Evolutionary conservation across 768 basidiomycete species (phyloP).

Genomic region (Phaeotremella fagi): DNA sequence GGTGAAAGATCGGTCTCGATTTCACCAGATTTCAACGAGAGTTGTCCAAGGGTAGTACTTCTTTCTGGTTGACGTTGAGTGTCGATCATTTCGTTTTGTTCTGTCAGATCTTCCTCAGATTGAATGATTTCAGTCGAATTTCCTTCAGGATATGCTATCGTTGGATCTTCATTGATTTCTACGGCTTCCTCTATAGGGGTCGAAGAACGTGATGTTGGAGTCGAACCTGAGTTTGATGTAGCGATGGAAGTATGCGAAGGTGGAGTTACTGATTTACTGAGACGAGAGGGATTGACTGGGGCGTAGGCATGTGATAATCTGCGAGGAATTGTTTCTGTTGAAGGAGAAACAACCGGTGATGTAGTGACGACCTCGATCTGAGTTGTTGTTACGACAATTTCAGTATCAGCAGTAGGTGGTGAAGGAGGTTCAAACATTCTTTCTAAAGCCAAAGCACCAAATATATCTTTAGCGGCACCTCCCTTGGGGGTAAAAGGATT

Average conservation of each 20-base stretch:
- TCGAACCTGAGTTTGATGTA: conserved; percentile 10
- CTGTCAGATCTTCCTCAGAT: not conserved
- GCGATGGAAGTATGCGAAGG: conserved; percentile 11
- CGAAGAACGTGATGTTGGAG: not conserved
- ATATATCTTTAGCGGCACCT: conserved; percentile 22
- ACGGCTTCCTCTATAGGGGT: not conserved
- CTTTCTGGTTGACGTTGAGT: not conserved
- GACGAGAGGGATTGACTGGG: conserved; percentile 37
- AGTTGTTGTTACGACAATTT: too few species aligned
- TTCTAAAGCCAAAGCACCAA: conserved; percentile 58
- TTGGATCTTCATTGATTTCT: not conserved
- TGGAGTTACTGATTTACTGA: conserved; percentile 45
- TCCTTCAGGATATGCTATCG: not conserved
- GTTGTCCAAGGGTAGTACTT: not conserved
- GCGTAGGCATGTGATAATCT: conserved; percentile 42
- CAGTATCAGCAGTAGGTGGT: conserved; percentile 54
- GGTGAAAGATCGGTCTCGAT: conserved; percentile 33
- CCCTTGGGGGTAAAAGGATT: conserved; percentile 24
- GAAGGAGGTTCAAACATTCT: conserved; percentile 92
- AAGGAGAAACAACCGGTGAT: conserved; percentile 14
- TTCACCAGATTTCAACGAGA: conserved; percentile 18
- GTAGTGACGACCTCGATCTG: conserved; percentile 43
- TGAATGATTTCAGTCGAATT: not conserved
- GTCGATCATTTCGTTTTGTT: not conserved
- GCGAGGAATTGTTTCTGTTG: conserved; percentile 4